Evolutionary conservation across 495 filamentous ascomycete species (phyloP).

Genomic region (Talaromyces nanjingensis): DNA sequence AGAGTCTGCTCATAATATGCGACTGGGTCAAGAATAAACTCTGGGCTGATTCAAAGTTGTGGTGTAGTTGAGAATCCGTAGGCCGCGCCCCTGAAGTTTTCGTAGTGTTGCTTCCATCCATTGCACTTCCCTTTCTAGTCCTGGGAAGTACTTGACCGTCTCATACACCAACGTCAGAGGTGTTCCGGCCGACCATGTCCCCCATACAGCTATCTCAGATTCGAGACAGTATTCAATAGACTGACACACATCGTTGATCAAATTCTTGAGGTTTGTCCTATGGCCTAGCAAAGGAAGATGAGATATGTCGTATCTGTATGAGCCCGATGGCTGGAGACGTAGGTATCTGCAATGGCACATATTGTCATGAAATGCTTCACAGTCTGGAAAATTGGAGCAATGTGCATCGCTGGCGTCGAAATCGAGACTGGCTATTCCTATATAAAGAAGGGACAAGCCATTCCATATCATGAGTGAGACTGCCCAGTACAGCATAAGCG

Average conservation of each 20-base stretch:
- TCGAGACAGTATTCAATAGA: constrained; percentile 23
- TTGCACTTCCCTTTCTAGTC: background rate
- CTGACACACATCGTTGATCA: constrained; percentile 26
- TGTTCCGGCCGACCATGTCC: constrained; percentile 2
- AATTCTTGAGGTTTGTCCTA: constrained; percentile 15
- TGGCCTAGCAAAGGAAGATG: constrained; percentile 17
- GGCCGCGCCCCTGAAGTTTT: constrained; percentile 1
- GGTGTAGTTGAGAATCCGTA: constrained; percentile 6
- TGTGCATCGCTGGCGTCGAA: background rate
- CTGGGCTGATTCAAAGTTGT: background rate
- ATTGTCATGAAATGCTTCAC: constrained; percentile 1
- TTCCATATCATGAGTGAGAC: constrained; percentile 20
- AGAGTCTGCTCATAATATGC: background rate
- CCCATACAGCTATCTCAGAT: constrained; percentile 10
- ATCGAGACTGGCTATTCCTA: constrained; percentile 3
- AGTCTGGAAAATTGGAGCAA: constrained; percentile 5
- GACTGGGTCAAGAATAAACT: background rate
- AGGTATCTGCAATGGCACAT: constrained; percentile 6
- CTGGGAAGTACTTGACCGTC: background rate
- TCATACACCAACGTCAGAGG: constrained; percentile 5
- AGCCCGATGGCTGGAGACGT: background rate
- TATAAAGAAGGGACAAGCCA: constrained; percentile 17
- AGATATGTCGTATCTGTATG: constrained; percentile 8
- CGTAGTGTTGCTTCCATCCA: constrained; percentile 9
- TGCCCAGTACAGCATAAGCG: constrained; percentile 29